Evolutionary conservation across 345 rosid genomes (phyloP).

Genomic region (Schrenkiella parvula): DNA sequence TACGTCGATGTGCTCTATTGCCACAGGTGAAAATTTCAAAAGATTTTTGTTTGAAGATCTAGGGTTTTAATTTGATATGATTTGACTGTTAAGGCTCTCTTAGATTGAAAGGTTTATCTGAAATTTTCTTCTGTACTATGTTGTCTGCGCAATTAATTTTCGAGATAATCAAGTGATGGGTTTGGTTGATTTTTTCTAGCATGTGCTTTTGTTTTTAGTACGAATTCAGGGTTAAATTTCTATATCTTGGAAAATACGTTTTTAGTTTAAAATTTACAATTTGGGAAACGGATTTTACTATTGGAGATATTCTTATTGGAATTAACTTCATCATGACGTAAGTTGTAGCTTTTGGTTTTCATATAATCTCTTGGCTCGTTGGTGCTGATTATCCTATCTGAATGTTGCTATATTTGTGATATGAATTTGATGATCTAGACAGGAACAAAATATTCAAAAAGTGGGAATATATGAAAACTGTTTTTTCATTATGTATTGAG

Average conservation of each 20-base stretch:
- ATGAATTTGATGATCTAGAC: not conserved
- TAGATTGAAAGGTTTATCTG: not conserved
- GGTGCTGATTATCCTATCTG: not conserved
- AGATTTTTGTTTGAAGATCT: not conserved
- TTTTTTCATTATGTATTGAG: not conserved
- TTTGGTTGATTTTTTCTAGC: not conserved
- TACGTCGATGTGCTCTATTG: slow-evolving; percentile 88
- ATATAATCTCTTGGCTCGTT: not conserved
- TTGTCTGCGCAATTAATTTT: slow-evolving; percentile 17
- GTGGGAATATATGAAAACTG: not conserved
- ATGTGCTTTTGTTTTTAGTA: not conserved
- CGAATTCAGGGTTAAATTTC: not conserved
- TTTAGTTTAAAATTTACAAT: not conserved
- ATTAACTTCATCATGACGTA: not conserved
- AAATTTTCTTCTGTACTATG: not conserved
- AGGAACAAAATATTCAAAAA: not conserved
- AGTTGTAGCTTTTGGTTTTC: not conserved
- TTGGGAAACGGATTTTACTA: not conserved
- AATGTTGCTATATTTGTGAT: not conserved
- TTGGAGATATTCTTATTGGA: not conserved
- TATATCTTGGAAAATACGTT: not conserved
- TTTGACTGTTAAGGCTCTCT: not conserved
- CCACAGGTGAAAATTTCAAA: slow-evolving; percentile 43
- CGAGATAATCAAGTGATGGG: not conserved
- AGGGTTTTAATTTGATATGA: not conserved